Evolutionary conservation across 352 stramenopile genomes (phyloP).

Genomic region (Phytophthora sp.): DNA sequence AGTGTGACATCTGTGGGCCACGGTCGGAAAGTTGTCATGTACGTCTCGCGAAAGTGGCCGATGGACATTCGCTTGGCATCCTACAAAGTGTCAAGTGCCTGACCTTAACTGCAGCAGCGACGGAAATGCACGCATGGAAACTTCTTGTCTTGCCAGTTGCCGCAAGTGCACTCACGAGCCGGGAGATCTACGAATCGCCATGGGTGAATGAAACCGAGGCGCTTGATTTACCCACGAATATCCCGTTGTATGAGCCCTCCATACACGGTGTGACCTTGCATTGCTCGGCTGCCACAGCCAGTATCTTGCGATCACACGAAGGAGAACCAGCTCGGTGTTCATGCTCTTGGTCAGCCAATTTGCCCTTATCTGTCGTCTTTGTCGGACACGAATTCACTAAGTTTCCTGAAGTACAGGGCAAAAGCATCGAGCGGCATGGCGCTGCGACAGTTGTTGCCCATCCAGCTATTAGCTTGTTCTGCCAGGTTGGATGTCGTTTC

Average conservation of each 20-base stretch:
- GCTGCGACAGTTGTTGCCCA: conserved; percentile 19
- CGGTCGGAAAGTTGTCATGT: conserved; percentile 2
- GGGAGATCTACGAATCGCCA: conserved; percentile 5
- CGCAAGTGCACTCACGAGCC: not conserved
- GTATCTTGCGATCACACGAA: not conserved
- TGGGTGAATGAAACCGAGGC: not conserved
- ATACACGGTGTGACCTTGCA: conserved; percentile 6
- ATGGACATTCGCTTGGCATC: not conserved
- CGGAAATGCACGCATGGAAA: not conserved
- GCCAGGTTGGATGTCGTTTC: conserved; percentile 33
- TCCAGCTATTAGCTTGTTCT: conserved; percentile 32
- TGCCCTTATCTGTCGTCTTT: not conserved
- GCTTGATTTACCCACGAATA: not conserved
- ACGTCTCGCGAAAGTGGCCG: conserved; percentile 1
- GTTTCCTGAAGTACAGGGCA: conserved; percentile 10
- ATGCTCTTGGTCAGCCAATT: conserved; percentile 4
- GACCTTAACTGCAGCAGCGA: not conserved
- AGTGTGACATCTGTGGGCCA: conserved; percentile 9
- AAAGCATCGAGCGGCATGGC: conserved; percentile 28
- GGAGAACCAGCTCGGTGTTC: not conserved
- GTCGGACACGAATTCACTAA: conserved; percentile 8
- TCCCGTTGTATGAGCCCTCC: conserved; percentile 5
- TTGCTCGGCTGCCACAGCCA: not conserved
- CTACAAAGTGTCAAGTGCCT: not conserved
- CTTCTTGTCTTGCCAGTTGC: not conserved